Evolutionary conservation across 2,329 filamentous ascomycete species (phyloP), one percentile per base, ranked within the genome.

Genomic region (Aureobasidium namibiae): DNA sequence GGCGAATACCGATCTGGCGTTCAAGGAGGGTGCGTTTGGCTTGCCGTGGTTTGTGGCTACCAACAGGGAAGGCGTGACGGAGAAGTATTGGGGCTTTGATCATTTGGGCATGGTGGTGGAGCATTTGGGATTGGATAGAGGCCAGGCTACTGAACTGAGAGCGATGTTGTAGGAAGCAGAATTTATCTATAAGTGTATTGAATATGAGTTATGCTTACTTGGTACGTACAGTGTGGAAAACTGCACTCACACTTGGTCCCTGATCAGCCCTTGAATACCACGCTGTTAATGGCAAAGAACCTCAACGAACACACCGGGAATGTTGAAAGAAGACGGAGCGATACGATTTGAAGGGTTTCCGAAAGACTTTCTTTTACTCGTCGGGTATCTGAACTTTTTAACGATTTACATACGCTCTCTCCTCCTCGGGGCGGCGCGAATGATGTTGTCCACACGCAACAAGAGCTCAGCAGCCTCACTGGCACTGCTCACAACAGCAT

Each of bases 401-500:
- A 31, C 42, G 23, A 11, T 63, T 77, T 77, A 89, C 80, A 88
- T 86, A 67, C 89, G 83, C 74, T 92, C 88, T 63, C 90, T 82
- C 76, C 83, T 85, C 72, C 94, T 82, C 56, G 94, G 94, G 56
- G 94, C 94, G 54, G 90, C 89, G 63, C 92, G 87, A 73, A 99
- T 97, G 73, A 99, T 99, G 75, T 97, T 94, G 77, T 99, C 94
- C 56, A 99, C 94, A 71, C 94, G 84, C 65, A 99, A 80, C 63
- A 99, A 82, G 65, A 97, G 90, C 83, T 99, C 94, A 65, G 94
- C 92, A 63, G 94, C 94, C 77, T 99, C 94, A 61, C 90, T 95
- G 23, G 94, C 94, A 62, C 91, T 96, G 56, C 89, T 95, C 54
- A 99, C 94, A 58, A 99, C 94, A n/a, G 94, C 94, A 72, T 85